Percentiles rank a stretch among this genome's conserved stretches.
phyloP scores from a whole-genome alignment of 2,329 filamentous ascomycete genomes.

The Diplodia corticola region DNA sequence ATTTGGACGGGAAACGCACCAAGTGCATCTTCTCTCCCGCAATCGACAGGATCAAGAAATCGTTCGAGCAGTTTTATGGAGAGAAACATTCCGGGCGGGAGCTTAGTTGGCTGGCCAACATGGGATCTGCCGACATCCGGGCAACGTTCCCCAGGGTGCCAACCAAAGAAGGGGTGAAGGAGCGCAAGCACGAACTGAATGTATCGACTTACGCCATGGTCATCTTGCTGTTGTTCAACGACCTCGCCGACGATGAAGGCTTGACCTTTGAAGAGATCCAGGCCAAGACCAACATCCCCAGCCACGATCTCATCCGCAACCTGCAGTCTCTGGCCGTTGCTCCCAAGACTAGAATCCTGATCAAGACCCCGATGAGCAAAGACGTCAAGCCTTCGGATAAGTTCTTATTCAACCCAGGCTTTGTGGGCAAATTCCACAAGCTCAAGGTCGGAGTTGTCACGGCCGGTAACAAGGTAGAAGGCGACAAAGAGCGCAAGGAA shows the following conservation, averaged over 20 bases:
- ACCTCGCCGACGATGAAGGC: constrained; percentile 55
- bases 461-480: constrained; percentile 81
- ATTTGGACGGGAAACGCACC: constrained; percentile 47
- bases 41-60: constrained; percentile 73
- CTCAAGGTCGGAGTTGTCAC: constrained; percentile 87
- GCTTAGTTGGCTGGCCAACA: constrained; percentile 75
- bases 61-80: constrained; percentile 86
- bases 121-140: constrained; percentile 84
- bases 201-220: constrained; percentile 93
- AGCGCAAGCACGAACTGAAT: constrained; percentile 82
- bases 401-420: constrained; percentile 81
- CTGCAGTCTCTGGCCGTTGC: constrained; percentile 80
- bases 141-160: constrained; percentile 73
- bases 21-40: constrained; percentile 72
- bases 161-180: constrained; percentile 67
- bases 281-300: constrained; percentile 74
- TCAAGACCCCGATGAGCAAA: constrained; percentile 79
- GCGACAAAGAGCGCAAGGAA: constrained; percentile 62
- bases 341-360: constrained; percentile 77
- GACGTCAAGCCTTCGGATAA: constrained; percentile 72
- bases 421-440: constrained; percentile 78
- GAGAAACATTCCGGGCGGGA: constrained; percentile 84
- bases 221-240: constrained; percentile 86
- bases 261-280: constrained; percentile 77
- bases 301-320: constrained; percentile 71